phyloP scores from a whole-genome alignment of 2,329 filamentous ascomycete species.

The Hymenoscyphus infarciens region DNA sequence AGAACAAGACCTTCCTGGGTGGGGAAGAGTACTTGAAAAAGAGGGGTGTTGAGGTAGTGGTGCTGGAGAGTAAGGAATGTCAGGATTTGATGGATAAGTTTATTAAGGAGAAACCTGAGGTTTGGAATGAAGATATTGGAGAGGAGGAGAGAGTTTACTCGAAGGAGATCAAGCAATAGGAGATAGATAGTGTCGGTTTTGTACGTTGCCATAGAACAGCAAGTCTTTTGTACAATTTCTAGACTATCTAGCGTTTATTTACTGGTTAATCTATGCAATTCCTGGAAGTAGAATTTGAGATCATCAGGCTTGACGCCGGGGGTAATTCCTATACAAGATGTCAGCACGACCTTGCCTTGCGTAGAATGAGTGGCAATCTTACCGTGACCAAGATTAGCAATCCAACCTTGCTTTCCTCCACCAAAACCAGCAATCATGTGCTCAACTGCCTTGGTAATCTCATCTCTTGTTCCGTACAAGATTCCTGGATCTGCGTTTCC shows the following conservation, averaged over 20 bases:
- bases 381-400: constrained; percentile 95
- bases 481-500: constrained; percentile 95
- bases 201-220: neutral
- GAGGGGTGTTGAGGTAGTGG: constrained; percentile 69
- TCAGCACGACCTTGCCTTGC: constrained; percentile 16
- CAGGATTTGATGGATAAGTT: constrained; percentile 68
- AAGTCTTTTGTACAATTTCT: neutral
- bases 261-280: constrained; percentile 71
- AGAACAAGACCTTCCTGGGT: constrained; percentile 72
- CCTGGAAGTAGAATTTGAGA: constrained; percentile 88
- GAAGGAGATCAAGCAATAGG: constrained; percentile 33
- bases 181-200: neutral
- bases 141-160: constrained; percentile 43
- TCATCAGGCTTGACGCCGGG: constrained; percentile 92
- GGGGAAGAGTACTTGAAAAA: constrained; percentile 67
- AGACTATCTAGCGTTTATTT: constrained; percentile 20
- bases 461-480: constrained; percentile 76
- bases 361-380: constrained; percentile 29
- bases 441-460: constrained; percentile 79
- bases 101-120: constrained; percentile 65
- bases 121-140: constrained; percentile 64
- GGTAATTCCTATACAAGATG: constrained; percentile 66
- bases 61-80: constrained; percentile 63
- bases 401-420: constrained; percentile 83
- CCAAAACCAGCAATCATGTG: constrained; percentile 86